These are phyloP conservation scores for Lentinula sp. DNA, from an alignment of 768 basidiomycete species.

Conservation along the genomic window DNA sequence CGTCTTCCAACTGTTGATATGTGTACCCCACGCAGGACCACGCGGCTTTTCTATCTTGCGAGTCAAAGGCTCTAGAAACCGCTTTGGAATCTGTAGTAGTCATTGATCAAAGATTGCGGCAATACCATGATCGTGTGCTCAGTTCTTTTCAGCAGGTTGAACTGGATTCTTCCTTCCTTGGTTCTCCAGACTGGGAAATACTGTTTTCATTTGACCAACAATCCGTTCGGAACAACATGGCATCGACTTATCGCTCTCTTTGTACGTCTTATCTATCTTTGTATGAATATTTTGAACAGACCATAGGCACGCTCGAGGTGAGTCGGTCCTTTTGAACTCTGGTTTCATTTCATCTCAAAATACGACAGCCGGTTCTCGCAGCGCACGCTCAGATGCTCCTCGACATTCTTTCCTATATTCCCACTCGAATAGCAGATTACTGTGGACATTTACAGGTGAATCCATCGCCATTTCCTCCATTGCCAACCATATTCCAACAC, in stretches of 20 bases:
- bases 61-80: constrained; percentile 11
- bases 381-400: constrained; percentile 21
- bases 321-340: background rate
- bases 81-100: constrained; percentile 22
- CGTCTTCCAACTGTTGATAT: background rate
- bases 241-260: constrained; percentile 28
- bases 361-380: constrained; percentile 13
- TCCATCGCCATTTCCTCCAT: constrained; percentile 21
- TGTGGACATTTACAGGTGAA: constrained; percentile 25
- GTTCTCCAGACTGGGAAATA: constrained; percentile 17
- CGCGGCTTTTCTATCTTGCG: constrained; percentile 21
- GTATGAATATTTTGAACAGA: constrained; percentile 17
- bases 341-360: background rate
- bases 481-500: constrained; percentile 8
- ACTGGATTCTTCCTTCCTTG: background rate
- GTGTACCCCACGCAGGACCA: constrained; percentile 21
- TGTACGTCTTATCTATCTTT: constrained; percentile 27
- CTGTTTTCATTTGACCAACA: constrained; percentile 22
- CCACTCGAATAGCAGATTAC: constrained; percentile 26
- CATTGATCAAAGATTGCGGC: constrained; percentile 19
- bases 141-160: background rate
- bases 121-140: constrained; percentile 20
- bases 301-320: constrained; percentile 16
- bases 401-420: constrained; percentile 23
- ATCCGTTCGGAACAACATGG: constrained; percentile 19